Conservation (phyloP, 768 basidiomycete genomes). For the Tylopilus rubrobrunneus region DNA sequence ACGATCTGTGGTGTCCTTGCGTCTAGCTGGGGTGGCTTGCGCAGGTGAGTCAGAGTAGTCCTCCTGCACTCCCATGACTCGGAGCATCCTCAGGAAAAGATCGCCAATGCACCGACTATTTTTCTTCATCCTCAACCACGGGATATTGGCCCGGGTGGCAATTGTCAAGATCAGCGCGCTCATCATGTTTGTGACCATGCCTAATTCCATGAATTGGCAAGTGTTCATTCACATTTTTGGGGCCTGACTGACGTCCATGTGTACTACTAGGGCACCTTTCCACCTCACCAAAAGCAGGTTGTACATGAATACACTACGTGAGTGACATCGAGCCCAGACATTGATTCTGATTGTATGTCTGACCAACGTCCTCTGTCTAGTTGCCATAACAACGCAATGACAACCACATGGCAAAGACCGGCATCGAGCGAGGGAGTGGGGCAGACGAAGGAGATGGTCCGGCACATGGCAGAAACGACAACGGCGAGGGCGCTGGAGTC, state of each 20-base stretch:
- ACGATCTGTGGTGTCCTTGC: no score
- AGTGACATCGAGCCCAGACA: background rate
- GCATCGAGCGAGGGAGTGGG: no score
- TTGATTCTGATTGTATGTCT: no score
- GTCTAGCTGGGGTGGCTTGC: no score
- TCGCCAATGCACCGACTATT: background rate
- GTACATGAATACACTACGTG: constrained; percentile 1
- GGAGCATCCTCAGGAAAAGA: no score
- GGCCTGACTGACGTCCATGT: background rate
- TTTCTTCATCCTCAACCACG: background rate
- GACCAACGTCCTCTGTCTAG: no score
- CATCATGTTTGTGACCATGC: background rate
- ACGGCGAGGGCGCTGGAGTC: no score
- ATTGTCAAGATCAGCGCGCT: background rate
- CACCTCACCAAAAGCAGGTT: background rate
- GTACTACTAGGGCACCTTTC: background rate
- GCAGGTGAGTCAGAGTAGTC: background rate
- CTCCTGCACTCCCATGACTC: background rate
- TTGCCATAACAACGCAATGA: no score
- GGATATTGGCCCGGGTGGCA: constrained; percentile 5
- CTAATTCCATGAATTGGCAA: no score
- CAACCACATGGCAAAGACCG: no score
- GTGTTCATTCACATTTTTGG: background rate
- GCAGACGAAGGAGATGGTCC: no score
- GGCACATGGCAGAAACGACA: no score